These are phyloP conservation scores for Coniochaeta prunicola DNA, from an alignment of 2,329 filamentous ascomycete species.

Conservation along the genomic window DNA sequence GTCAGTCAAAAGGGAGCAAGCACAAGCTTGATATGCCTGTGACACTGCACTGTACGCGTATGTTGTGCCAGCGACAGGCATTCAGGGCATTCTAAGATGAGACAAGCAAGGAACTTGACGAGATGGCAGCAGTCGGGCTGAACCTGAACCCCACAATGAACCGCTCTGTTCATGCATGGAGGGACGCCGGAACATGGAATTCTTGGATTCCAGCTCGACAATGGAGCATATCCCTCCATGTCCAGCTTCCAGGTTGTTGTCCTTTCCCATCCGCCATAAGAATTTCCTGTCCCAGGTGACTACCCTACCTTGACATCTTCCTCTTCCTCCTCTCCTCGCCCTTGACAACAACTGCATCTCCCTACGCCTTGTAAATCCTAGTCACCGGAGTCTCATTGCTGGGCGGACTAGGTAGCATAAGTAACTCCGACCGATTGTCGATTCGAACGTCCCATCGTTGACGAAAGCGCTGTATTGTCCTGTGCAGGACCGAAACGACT, in stretches of 20 bases:
- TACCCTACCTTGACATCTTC: background rate
- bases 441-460: background rate
- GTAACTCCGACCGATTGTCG: background rate
- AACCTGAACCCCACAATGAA: background rate
- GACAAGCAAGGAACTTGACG: background rate
- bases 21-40: background rate
- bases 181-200: background rate
- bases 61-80: background rate
- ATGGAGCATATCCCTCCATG: background rate
- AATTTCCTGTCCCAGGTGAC: background rate
- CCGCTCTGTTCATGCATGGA: background rate
- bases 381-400: background rate
- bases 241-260: background rate
- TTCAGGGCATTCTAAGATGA: background rate
- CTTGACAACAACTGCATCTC: background rate
- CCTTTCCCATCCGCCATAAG: background rate
- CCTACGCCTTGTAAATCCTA: background rate
- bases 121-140: background rate
- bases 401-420: background rate
- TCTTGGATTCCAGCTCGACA: background rate
- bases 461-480: background rate
- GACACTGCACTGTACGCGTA: background rate
- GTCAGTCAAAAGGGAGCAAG: background rate
- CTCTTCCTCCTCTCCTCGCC: background rate
- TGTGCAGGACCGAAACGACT: background rate